Conservation (phyloP, 2,329 filamentous ascomycete species). For the Epichloe festucae region DNA sequence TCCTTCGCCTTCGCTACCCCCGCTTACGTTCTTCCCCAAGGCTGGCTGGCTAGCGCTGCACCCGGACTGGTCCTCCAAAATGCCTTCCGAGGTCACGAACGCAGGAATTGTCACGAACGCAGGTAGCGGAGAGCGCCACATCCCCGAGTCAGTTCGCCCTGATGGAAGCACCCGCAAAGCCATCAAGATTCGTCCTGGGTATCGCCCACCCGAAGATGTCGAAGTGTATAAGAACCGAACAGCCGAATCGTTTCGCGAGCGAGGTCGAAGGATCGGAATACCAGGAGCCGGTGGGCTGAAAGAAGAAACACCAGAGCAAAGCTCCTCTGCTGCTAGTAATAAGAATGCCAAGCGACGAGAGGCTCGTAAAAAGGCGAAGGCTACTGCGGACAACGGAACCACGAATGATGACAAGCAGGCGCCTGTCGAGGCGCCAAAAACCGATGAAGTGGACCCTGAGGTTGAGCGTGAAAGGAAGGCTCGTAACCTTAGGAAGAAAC, state of each 20-base stretch:
- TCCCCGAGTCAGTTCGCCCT: conserved; percentile 72
- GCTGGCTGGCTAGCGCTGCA: not conserved
- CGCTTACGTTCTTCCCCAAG: not conserved
- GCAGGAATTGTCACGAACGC: conserved; percentile 69
- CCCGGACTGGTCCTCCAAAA: conserved; percentile 11
- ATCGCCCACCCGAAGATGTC: conserved; percentile 87
- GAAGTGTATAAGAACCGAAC: conserved; percentile 91
- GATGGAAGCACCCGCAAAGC: conserved; percentile 90
- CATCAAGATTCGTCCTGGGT: conserved; percentile 87
- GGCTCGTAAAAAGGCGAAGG: conserved; percentile 41
- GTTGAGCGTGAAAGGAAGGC: conserved; percentile 85
- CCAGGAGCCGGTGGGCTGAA: conserved; percentile 56
- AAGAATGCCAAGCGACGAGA: conserved; percentile 76
- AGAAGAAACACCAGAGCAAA: conserved; percentile 34
- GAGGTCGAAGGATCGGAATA: conserved; percentile 47
- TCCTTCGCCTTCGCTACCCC: too few species aligned
- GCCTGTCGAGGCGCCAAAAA: conserved; percentile 12
- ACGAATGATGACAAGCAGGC: conserved; percentile 33
- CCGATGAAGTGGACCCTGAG: conserved; percentile 48
- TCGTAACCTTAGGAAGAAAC: conserved; percentile 82
- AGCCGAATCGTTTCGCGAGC: conserved; percentile 71
- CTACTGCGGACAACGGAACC: conserved; percentile 46
- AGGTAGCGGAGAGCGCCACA: conserved; percentile 67
- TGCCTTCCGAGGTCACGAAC: conserved; percentile 41
- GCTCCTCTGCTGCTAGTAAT: conserved; percentile 44